Percentiles rank a stretch among this genome's conserved stretches.
phyloP scores from a whole-genome alignment of 306 rosid species.

The Oemleria cerasiformis region DNA sequence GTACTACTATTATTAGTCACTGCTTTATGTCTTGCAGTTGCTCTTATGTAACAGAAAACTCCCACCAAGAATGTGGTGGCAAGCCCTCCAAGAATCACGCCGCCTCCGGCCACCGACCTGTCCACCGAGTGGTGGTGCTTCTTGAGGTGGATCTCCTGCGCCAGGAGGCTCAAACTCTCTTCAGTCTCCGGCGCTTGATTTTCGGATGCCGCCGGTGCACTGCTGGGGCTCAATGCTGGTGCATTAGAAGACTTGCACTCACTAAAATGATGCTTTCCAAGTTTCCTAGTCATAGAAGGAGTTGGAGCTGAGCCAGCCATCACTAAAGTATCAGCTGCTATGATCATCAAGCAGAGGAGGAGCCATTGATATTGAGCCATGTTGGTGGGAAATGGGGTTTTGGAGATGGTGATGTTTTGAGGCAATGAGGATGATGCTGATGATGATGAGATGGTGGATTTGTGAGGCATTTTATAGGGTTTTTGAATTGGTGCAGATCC shows the following conservation, averaged over 20 bases:
- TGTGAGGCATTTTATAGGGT: background rate
- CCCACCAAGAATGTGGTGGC: conserved; percentile 69
- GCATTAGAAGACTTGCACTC: conserved; percentile 7
- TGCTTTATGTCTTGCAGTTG: conserved; percentile 47
- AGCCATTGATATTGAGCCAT: conserved; percentile 41
- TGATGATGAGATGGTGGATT: conserved; percentile 11
- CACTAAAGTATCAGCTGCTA: conserved; percentile 33
- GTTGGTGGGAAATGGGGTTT: conserved; percentile 12
- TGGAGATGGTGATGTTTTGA: conserved; percentile 13
- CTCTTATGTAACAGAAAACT: conserved; percentile 73
- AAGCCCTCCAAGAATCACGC: conserved; percentile 85
- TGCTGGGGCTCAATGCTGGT: conserved; percentile 38
- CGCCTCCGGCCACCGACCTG: conserved; percentile 71
- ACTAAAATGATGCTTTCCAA: conserved; percentile 48
- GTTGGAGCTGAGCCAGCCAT: conserved; percentile 22
- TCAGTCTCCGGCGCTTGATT: conserved; percentile 22
- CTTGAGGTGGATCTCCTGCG: conserved; percentile 18
- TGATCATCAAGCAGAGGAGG: conserved; percentile 41
- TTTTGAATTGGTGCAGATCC: conserved; percentile 29
- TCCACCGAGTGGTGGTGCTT: conserved; percentile 48
- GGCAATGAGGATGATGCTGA: conserved; percentile 20
- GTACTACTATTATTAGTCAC: conserved; percentile 5
- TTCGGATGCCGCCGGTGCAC: conserved; percentile 23
- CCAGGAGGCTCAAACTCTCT: conserved; percentile 21
- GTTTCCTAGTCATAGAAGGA: conserved; percentile 42